Percentiles rank a stretch among this genome's conserved stretches.
Evolutionary conservation across 768 basidiomycete species (phyloP).

Genomic region (Russula sp.): DNA sequence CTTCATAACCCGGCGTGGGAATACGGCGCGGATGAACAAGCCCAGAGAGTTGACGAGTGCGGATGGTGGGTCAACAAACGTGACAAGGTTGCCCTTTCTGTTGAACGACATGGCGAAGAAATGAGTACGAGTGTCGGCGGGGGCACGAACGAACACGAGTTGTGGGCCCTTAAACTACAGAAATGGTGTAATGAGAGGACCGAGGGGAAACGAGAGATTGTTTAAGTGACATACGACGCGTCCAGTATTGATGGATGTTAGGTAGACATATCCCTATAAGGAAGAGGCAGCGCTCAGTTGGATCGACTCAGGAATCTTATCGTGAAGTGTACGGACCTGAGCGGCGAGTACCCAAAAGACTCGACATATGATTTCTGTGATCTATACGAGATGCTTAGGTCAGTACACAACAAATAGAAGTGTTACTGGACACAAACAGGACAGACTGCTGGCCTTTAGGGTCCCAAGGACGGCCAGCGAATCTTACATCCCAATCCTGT

Average conservation of each 20-base stretch:
- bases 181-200: conserved; percentile 21
- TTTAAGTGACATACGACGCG: conserved; percentile 44
- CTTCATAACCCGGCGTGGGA: conserved; percentile 43
- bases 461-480: conserved; percentile 67
- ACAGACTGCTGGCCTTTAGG: conserved; percentile 51
- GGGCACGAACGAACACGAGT: conserved; percentile 60
- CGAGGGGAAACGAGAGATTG: conserved; percentile 21
- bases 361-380: conserved; percentile 57
- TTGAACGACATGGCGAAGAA: conserved; percentile 70
- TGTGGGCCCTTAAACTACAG: conserved; percentile 49
- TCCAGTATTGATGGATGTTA: conserved; percentile 52
- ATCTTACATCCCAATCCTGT: conserved; percentile 59
- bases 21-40: conserved; percentile 40
- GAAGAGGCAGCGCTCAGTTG: conserved; percentile 7
- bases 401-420: conserved; percentile 16
- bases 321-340: conserved; percentile 43
- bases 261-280: conserved; percentile 62
- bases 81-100: conserved; percentile 54
- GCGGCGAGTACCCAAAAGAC: conserved; percentile 61
- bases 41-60: conserved; percentile 42
- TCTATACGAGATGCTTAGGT: conserved; percentile 36
- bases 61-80: conserved; percentile 43
- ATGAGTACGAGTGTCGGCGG: conserved; percentile 47
- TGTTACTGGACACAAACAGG: conserved; percentile 42
- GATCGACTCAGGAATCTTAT: conserved; percentile 24